Evolutionary conservation across 1,284 basidiomycete species (phyloP), one percentile per base, ranked within the genome.

Genomic region (Ustilago sp.): DNA sequence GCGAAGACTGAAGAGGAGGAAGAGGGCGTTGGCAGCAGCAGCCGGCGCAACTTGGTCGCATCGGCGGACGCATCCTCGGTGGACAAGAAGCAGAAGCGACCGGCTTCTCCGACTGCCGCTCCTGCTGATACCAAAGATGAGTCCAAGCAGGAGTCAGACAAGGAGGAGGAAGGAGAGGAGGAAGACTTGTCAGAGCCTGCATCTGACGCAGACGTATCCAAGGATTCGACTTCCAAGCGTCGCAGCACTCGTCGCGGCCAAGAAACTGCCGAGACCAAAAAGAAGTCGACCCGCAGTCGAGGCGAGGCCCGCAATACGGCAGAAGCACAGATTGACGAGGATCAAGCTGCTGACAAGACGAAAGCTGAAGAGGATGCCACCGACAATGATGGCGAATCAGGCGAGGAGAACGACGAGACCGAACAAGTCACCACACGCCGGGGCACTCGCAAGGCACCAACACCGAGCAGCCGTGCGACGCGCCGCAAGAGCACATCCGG

Each of bases 321-420:
- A 8, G 72, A 66, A 50, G 64, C 48, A 38, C 60, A 68, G 31
- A 66, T 66, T 51, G 70, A 74, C 39, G 54, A 56, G 1, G 63
- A 68, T 9, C 60, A 69, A 38, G 43, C 59, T 19, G 43, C n/a
- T 19, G 43, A 45, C n/a, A 19, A 45, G 7, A 58, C 48, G 35
- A 55, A 61, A 11, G 48, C 54, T 17, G 63, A 74, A 43, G 63
- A 34, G 47, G 63, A 70, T 51, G 63, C 68, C 8, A 39, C 60
- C 17, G 56, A 68, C 45, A 66, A 78, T 67, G 68, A 75, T 9
- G 60, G n/a, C 45, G 53, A 56, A 5, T 74, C 63, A 68, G 79
- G 60, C 63, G 82, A 58, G 75, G 82, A 73, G 59, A 68, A 63
- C 72, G 81, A 80, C 36, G 80, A 73, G 56, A 69, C 52, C 17